phyloP scores from a whole-genome alignment of 257 asterid species.

The Nicotiana paniculata region DNA sequence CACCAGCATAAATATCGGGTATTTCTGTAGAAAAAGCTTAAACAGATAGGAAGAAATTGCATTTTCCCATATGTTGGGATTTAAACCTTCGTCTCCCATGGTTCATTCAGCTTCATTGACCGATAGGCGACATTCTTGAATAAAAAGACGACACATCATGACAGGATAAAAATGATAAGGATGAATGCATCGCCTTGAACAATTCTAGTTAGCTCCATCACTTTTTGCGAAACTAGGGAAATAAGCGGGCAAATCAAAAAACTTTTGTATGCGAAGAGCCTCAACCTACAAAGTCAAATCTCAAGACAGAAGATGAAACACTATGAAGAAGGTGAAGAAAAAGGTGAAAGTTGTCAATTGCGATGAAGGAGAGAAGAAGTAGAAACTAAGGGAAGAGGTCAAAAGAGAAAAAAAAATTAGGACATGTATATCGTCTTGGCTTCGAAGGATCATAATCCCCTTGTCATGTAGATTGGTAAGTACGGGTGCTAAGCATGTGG shows the following conservation, averaged over 20 bases:
- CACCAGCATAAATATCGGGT: background rate
- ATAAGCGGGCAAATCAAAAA: background rate
- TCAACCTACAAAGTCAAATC: background rate
- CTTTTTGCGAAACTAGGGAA: background rate
- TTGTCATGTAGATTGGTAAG: background rate
- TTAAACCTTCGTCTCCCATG: background rate
- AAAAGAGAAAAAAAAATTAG: background rate
- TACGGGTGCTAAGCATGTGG: background rate
- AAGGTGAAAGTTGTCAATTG: background rate
- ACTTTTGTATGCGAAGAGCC: background rate
- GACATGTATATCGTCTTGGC: background rate
- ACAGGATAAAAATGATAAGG: background rate
- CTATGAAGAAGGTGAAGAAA: background rate
- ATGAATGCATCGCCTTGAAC: background rate
- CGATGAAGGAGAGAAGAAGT: background rate
- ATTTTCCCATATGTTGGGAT: background rate
- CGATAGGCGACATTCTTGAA: background rate
- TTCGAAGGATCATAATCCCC: background rate
- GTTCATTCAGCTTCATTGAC: background rate
- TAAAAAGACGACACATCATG: background rate
- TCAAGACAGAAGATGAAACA: background rate
- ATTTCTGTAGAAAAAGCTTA: background rate
- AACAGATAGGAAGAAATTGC: background rate
- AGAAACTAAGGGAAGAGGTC: background rate
- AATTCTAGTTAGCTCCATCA: background rate